Evolutionary conservation across 2,329 filamentous ascomycete species (phyloP).

Genomic region (Fusarium tricinctum): DNA sequence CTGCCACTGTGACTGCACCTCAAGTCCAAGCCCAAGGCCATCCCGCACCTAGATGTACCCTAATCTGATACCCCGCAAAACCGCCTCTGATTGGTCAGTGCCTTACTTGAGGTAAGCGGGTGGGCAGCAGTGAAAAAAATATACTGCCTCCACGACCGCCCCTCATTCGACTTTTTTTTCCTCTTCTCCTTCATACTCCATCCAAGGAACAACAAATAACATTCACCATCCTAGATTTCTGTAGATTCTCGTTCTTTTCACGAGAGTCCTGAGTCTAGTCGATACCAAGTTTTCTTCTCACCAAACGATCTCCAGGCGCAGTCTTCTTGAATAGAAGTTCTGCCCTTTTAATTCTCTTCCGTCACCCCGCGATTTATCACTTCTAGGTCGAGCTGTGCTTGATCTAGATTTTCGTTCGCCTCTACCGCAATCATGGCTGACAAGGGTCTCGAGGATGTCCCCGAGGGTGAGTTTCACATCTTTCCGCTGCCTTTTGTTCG

Average conservation of each 20-base stretch:
- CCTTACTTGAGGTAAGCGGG: slow-evolving; percentile 50
- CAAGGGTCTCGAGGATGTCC: slow-evolving; percentile 98
- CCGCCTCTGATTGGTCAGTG: slow-evolving; percentile 44
- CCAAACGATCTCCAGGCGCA: slow-evolving; percentile 48
- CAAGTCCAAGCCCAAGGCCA: slow-evolving; percentile 1
- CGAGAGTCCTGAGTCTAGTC: slow-evolving; percentile 66
- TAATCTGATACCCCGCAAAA: slow-evolving; percentile 46
- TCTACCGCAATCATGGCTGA: slow-evolving; percentile 96
- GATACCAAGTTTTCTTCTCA: slow-evolving; percentile 51
- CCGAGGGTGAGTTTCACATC: slow-evolving; percentile 80
- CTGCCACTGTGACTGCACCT: slow-evolving; percentile 4
- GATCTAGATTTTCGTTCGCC: slow-evolving; percentile 72
- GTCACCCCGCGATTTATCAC: slow-evolving; percentile 57
- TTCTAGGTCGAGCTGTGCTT: slow-evolving; percentile 84
- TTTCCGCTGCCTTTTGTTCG: slow-evolving; percentile 10
- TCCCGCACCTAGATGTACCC: slow-evolving; percentile 44
- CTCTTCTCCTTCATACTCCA: slow-evolving; percentile 52
- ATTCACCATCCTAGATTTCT: slow-evolving; percentile 59
- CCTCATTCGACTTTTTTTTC: slow-evolving; percentile 59
- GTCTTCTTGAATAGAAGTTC: slow-evolving; percentile 54
- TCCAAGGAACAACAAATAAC: slow-evolving; percentile 49
- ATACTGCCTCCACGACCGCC: slow-evolving; percentile 55
- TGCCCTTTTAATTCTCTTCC: slow-evolving; percentile 55
- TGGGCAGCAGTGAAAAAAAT: slow-evolving; percentile 55
- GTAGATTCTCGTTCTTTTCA: slow-evolving; percentile 59